phyloP scores from a whole-genome alignment of 2,329 filamentous ascomycete genomes.

The Bimuria novae-zelandiae region DNA sequence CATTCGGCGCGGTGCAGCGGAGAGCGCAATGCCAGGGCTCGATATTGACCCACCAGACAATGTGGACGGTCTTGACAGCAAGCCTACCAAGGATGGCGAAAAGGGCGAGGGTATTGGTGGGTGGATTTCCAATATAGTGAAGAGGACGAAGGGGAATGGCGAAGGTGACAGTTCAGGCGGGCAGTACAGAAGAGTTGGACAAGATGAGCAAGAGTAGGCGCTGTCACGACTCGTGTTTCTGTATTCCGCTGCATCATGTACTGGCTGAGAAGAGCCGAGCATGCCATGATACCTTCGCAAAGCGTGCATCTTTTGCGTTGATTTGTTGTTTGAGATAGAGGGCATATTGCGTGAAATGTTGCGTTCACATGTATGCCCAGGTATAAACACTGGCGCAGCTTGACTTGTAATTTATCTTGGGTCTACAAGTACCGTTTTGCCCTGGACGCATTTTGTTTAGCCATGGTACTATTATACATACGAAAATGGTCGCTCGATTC shows the following conservation, averaged over 20 bases:
- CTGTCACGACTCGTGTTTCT: constrained; percentile 17
- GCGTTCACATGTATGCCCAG: constrained; percentile 8
- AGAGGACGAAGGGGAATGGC: constrained; percentile 54
- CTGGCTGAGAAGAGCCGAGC: constrained; percentile 18
- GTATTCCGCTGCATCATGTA: constrained; percentile 25
- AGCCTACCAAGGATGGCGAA: constrained; percentile 40
- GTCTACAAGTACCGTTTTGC: background rate
- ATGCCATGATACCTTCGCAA: constrained; percentile 31
- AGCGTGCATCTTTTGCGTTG: constrained; percentile 26
- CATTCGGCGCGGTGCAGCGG: constrained; percentile 62
- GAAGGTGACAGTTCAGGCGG: constrained; percentile 50
- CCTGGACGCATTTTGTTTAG: no score
- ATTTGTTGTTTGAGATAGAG: constrained; percentile 23
- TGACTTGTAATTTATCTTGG: background rate
- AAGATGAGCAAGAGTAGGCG: constrained; percentile 45
- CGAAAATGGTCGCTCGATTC: constrained; percentile 8
- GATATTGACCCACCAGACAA: constrained; percentile 78
- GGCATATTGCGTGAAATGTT: constrained; percentile 31
- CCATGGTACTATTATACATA: constrained; percentile 15
- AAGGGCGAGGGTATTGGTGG: constrained; percentile 64
- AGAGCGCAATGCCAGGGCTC: constrained; percentile 76
- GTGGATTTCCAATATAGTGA: constrained; percentile 72
- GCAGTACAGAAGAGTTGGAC: constrained; percentile 53
- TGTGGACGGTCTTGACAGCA: constrained; percentile 58
- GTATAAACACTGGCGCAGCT: background rate